Evolutionary conservation across 2,329 filamentous ascomycete genomes (phyloP).

Genomic region (Rutstroemia sp.): DNA sequence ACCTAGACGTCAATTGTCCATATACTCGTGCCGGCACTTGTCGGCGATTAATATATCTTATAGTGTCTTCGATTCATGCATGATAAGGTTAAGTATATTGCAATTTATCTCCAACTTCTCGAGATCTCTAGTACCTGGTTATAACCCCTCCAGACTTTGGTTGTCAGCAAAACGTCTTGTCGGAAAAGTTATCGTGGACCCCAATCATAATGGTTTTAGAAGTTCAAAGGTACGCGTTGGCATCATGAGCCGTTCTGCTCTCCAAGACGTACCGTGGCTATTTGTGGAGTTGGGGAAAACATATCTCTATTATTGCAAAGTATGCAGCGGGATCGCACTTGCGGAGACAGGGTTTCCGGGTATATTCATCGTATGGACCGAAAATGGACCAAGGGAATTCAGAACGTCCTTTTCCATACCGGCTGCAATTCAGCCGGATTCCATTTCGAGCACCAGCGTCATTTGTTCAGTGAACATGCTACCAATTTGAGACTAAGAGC

Average conservation of each 20-base stretch:
- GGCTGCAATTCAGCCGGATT: slow-evolving; percentile 1
- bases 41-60: slow-evolving; percentile 13
- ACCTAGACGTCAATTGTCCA: neutral
- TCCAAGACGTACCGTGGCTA: neutral
- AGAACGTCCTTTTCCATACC: neutral
- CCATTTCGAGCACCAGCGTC: neutral
- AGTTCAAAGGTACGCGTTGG: neutral
- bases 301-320: neutral
- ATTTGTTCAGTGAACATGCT: slow-evolving; percentile 7
- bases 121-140: slow-evolving; percentile 13
- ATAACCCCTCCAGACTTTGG: slow-evolving; percentile 3
- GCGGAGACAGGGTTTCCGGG: neutral
- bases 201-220: neutral
- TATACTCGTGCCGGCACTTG: slow-evolving; percentile 5
- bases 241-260: neutral
- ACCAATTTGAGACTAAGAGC: neutral
- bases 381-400: neutral
- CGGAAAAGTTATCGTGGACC: neutral
- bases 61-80: slow-evolving; percentile 5
- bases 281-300: neutral
- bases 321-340: neutral
- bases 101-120: slow-evolving; percentile 10
- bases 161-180: slow-evolving; percentile 4
- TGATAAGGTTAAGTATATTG: slow-evolving; percentile 9
- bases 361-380: slow-evolving; percentile 1